Evolutionary conservation across 2,329 filamentous ascomycete species (phyloP).

Genomic region (Fonsecaea pedrosoi): DNA sequence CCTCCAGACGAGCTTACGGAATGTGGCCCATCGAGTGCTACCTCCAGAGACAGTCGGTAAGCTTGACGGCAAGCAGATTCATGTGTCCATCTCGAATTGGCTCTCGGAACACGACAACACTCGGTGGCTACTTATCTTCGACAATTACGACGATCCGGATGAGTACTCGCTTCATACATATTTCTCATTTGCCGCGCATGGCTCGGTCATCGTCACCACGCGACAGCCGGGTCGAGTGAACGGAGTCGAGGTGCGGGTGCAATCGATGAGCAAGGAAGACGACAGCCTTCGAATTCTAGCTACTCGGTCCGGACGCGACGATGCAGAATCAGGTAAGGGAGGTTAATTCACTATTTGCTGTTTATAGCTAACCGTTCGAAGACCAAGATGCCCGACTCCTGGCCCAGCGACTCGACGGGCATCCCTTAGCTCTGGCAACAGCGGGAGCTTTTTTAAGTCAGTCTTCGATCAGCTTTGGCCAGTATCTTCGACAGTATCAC

Average conservation of each 20-base stretch:
- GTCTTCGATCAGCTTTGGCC: slow-evolving; percentile 45
- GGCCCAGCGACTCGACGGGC: slow-evolving; percentile 50
- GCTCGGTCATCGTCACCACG: slow-evolving; percentile 39
- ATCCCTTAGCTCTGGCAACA: slow-evolving; percentile 56
- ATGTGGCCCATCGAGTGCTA: slow-evolving; percentile 20
- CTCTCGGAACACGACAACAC: slow-evolving; percentile 34
- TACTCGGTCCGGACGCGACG: slow-evolving; percentile 23
- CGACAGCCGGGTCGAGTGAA: slow-evolving; percentile 24
- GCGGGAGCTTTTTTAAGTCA: slow-evolving; percentile 55
- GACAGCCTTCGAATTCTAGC: slow-evolving; percentile 31
- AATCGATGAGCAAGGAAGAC: slow-evolving; percentile 13
- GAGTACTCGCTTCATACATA: slow-evolving; percentile 31
- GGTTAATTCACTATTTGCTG: too few species aligned
- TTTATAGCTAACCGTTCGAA: slow-evolving; percentile 1
- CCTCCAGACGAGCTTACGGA: slow-evolving; percentile 45
- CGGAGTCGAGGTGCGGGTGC: slow-evolving; percentile 22
- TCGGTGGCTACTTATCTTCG: slow-evolving; percentile 40
- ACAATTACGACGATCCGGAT: slow-evolving; percentile 38
- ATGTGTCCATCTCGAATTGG: slow-evolving; percentile 25
- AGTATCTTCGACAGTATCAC: slow-evolving; percentile 53
- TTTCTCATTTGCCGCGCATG: slow-evolving; percentile 30
- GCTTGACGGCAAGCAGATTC: slow-evolving; percentile 14
- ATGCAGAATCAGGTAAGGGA: slow-evolving; percentile 29
- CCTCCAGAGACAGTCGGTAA: not conserved
- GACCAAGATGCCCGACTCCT: slow-evolving; percentile 40